A percentile compares a stretch with the other conserved stretches of the same genome.
These are phyloP conservation scores for Lepiota venenata DNA, from an alignment of 768 basidiomycete species.

Conservation along the genomic window DNA sequence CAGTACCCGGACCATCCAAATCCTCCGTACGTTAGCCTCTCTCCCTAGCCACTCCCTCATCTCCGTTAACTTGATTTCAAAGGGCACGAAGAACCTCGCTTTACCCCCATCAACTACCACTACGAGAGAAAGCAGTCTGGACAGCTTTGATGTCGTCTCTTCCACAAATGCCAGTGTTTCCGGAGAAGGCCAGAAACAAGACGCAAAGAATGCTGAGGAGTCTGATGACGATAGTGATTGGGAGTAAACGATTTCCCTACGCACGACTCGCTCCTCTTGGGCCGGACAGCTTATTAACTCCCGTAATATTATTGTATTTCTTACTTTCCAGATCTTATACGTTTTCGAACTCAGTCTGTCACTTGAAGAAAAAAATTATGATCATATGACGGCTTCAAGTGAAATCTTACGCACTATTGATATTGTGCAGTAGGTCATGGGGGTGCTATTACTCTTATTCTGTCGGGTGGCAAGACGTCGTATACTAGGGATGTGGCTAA, in stretches of 20 bases:
- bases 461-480: too few species aligned
- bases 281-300: too few species aligned
- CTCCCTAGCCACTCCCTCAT: constrained; percentile 9
- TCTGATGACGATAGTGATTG: constrained; percentile 57
- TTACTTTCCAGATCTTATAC: too few species aligned
- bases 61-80: background rate
- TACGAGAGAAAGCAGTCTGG: constrained; percentile 59
- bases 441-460: too few species aligned
- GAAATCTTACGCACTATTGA: too few species aligned
- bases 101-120: constrained; percentile 33
- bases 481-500: too few species aligned
- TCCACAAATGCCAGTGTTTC: constrained; percentile 47
- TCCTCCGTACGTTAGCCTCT: constrained; percentile 7
- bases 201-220: background rate
- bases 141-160: constrained; percentile 66
- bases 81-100: constrained; percentile 10
- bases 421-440: too few species aligned
- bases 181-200: constrained; percentile 28
- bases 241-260: constrained; percentile 40
- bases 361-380: too few species aligned
- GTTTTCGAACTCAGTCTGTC: too few species aligned
- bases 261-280: too few species aligned
- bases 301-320: too few species aligned
- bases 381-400: too few species aligned
- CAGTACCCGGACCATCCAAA: constrained; percentile 6